Conservation (phyloP, 2,329 filamentous ascomycete genomes). For the Trematosphaeria pertusa region DNA sequence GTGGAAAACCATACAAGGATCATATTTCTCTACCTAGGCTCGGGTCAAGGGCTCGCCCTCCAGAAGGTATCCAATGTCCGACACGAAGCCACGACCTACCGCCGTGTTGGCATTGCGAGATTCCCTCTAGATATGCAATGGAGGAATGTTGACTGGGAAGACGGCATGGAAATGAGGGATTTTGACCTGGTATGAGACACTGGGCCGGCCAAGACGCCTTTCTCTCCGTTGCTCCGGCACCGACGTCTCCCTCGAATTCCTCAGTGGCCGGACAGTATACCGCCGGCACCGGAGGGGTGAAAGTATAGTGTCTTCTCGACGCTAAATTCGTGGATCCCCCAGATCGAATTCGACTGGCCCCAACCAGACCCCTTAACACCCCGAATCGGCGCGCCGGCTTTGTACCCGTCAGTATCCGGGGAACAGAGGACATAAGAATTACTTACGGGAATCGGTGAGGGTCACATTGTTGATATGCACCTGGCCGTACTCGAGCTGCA, state of each 20-base stretch:
- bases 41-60: background rate
- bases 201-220: background rate
- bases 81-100: background rate
- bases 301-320: constrained; percentile 21
- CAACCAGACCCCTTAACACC: constrained; percentile 26
- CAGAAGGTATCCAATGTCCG: background rate
- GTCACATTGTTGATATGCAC: constrained; percentile 21
- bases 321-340: constrained; percentile 28
- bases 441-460: constrained; percentile 12
- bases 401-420: background rate
- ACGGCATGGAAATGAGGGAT: background rate
- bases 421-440: no score
- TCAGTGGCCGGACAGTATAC: background rate
- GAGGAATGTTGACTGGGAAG: background rate
- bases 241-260: background rate
- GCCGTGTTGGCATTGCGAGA: background rate
- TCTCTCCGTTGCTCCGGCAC: no score
- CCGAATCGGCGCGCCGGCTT: constrained; percentile 17
- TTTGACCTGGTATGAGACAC: background rate
- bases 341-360: constrained; percentile 25
- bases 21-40: background rate
- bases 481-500: constrained; percentile 61
- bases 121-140: background rate
- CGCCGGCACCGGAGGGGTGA: constrained; percentile 7
- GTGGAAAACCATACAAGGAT: background rate